These are phyloP conservation scores for Oryza longistaminata DNA, from an alignment of 176 grass and related monocot genomes.

Conservation along the genomic window DNA sequence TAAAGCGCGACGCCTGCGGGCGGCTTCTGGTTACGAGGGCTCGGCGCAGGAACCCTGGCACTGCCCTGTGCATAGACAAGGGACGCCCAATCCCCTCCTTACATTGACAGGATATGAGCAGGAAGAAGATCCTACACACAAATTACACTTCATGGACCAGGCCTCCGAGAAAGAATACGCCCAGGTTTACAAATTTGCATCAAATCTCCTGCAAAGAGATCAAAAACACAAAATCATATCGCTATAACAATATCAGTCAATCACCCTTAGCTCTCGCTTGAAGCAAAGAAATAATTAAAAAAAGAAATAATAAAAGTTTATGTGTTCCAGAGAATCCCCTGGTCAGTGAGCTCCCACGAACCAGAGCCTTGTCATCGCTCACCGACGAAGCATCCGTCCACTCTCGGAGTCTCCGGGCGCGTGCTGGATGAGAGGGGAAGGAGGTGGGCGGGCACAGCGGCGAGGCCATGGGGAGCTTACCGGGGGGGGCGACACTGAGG, in stretches of 20 bases:
- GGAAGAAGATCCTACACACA: neutral
- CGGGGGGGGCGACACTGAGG: neutral
- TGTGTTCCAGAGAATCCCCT: neutral
- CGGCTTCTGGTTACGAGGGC: conserved; percentile 19
- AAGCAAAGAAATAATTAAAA: neutral
- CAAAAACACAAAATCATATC: neutral
- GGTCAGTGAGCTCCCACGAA: too few species aligned
- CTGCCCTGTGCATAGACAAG: conserved; percentile 26
- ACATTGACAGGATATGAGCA: conserved; percentile 23
- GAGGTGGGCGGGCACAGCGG: too few species aligned
- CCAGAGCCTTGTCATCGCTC: too few species aligned
- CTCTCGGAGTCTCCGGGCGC: too few species aligned
- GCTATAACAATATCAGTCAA: neutral
- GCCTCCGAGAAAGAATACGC: neutral
- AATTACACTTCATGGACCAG: conserved; percentile 34
- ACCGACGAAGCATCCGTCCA: too few species aligned
- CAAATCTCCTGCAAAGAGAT: neutral
- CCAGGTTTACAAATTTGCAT: neutral
- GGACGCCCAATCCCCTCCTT: neutral
- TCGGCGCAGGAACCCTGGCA: conserved; percentile 35
- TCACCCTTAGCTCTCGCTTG: neutral
- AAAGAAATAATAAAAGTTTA: neutral
- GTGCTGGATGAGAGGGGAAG: too few species aligned
- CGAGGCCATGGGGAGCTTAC: neutral
- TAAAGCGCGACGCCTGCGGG: neutral